Evolutionary conservation across 2,329 filamentous ascomycete species (phyloP), one percentile per base, ranked within the genome.

Genomic region (Neonectria magnoliae): DNA sequence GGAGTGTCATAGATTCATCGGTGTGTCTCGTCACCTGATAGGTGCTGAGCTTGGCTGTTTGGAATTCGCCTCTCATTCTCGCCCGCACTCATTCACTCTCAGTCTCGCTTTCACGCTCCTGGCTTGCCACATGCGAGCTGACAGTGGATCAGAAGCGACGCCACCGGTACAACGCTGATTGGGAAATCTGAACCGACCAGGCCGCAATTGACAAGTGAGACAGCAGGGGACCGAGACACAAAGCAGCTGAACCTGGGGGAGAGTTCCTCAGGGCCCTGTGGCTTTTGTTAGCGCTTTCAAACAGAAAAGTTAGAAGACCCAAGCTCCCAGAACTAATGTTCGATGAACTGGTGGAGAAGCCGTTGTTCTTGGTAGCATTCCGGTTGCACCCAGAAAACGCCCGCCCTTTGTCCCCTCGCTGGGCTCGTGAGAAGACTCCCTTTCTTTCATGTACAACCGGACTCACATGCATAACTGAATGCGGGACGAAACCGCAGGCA

Each of bases 1-100:
- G 50, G 50, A 45, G 31, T 54, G 61, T 63, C 55, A 63, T 63
- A 42, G 50, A 51, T 59, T n/a, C 45, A 59, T 51, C 50, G 22
- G 36, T 27, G 53, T 16, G 38, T 27, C 45, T 44, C 31, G 42
- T 53, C 41, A 31, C 20, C 50, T 54, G 47, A 60, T 53, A 25
- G 29, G 41, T 31, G 22, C 6, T 20, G 27, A 25, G 14, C 31
- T n/a, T 38, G 36, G 36, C 14, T n/a, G 36, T 16, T n/a, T n/a
- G 36, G 36, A 7, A 38, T 38, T n/a, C 36, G 36, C 36, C 36
- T 38, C 16, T n/a, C 36, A n/a, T 38, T 38, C 36, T 38, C 36
- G 5, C 36, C 8, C 36, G 6, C 27, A 33, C 31, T 14, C 4
- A 4, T 3, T 42, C 38, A 5, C 38, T 11, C 38, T 10, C 38